phyloP scores from a whole-genome alignment of 2,329 filamentous ascomycete species.

The Aspergillus alliaceus region DNA sequence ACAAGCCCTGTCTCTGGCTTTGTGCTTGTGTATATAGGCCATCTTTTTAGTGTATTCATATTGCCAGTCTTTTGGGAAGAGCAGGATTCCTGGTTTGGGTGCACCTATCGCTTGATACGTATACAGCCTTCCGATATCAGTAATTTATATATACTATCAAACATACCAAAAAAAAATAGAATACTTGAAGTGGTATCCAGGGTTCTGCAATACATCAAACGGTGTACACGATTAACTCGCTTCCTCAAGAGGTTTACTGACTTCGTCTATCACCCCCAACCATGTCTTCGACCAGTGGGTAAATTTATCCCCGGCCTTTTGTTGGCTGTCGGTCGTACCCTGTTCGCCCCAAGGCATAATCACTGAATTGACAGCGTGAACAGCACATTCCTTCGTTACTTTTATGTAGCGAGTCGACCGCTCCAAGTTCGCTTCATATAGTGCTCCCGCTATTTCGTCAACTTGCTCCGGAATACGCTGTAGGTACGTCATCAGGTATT shows the following conservation, averaged over 20 bases:
- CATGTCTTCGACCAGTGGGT: conserved; percentile 70
- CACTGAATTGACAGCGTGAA: conserved; percentile 69
- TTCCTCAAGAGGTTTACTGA: conserved; percentile 31
- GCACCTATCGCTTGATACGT: neutral
- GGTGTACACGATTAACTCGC: neutral
- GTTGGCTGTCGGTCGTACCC: conserved; percentile 53
- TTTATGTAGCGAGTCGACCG: conserved; percentile 34
- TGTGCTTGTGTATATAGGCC: neutral
- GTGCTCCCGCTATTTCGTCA: conserved; percentile 47
- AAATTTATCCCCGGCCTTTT: conserved; percentile 71
- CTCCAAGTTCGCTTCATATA: conserved; percentile 43
- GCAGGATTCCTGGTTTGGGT: neutral
- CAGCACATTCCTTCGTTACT: conserved; percentile 47
- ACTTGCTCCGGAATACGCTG: conserved; percentile 41
- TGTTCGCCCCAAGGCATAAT: conserved; percentile 69
- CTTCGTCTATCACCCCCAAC: conserved; percentile 46
- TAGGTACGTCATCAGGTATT: conserved; percentile 34
- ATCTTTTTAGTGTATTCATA: conserved; percentile 3
- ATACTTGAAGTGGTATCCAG: neutral
- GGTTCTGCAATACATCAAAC: too few relatives aligned
- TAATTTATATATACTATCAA: neutral
- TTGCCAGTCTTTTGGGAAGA: neutral
- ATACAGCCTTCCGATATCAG: neutral
- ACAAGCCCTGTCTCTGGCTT: neutral
- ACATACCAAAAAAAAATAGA: neutral